Evolutionary conservation across 2,329 filamentous ascomycete species (phyloP).

Genomic region (Sordariomycetes sp.): DNA sequence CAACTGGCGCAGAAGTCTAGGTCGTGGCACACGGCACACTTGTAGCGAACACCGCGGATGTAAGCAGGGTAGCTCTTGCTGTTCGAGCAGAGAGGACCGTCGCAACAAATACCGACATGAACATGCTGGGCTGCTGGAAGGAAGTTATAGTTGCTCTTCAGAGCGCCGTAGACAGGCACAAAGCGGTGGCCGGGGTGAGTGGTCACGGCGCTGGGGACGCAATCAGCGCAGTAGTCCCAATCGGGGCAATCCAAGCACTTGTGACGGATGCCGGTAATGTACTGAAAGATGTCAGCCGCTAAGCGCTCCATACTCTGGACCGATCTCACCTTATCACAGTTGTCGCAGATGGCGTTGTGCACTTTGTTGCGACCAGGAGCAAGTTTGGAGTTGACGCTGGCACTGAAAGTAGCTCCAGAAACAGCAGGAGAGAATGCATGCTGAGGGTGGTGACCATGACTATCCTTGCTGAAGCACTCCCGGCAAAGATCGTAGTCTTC

Average conservation of each 20-base stretch:
- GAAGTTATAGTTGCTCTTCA: constrained; percentile 21
- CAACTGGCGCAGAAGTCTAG: constrained; percentile 92
- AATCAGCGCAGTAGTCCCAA: constrained; percentile 87
- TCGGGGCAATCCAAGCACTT: constrained; percentile 97
- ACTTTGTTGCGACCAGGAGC: constrained; percentile 68
- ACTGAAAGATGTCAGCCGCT: constrained; percentile 20
- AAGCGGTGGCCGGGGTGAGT: constrained; percentile 83
- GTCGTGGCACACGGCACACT: constrained; percentile 93
- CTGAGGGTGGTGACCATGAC: constrained; percentile 84
- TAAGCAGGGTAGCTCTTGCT: constrained; percentile 49
- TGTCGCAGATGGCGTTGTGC: constrained; percentile 89
- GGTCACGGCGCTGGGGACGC: constrained; percentile 55
- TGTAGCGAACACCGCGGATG: constrained; percentile 85
- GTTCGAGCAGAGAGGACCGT: constrained; percentile 76
- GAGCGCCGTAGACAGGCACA: constrained; percentile 72
- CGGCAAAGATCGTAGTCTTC: constrained; percentile 92
- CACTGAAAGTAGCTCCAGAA: constrained; percentile 50
- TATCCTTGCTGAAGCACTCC: constrained; percentile 62
- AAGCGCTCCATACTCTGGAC: background rate
- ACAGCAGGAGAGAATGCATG: constrained; percentile 69
- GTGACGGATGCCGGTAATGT: constrained; percentile 81
- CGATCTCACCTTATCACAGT: constrained; percentile 59
- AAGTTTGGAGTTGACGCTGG: constrained; percentile 58
- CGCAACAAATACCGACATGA: constrained; percentile 86
- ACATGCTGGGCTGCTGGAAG: constrained; percentile 27